These are phyloP conservation scores for Populus deltoides DNA, from an alignment of 345 rosid genomes.

Conservation along the genomic window DNA sequence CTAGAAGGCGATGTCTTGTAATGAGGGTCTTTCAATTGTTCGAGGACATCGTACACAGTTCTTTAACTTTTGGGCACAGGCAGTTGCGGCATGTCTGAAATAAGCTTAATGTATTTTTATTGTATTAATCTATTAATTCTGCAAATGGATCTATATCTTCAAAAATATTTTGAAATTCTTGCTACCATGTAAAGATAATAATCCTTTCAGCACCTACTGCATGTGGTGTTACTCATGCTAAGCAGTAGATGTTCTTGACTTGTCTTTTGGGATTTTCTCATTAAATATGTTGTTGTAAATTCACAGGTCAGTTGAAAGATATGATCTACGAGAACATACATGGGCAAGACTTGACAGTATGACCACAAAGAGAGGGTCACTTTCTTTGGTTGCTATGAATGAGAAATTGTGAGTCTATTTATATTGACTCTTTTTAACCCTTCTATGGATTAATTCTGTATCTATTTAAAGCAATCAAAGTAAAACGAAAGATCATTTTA, in stretches of 20 bases:
- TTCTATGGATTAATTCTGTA: too few species aligned
- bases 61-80: too few species aligned
- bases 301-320: constrained; percentile 73
- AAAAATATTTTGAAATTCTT: background rate
- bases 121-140: background rate
- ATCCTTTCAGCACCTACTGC: background rate
- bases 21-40: background rate
- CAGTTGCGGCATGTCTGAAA: too few species aligned
- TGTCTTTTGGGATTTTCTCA: background rate
- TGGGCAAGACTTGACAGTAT: constrained; percentile 60
- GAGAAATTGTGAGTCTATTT: constrained; percentile 60
- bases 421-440: background rate
- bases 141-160: background rate
- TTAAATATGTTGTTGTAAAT: constrained; percentile 1
- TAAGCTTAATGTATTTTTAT: background rate
- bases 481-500: background rate
- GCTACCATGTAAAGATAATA: background rate
- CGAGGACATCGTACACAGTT: background rate
- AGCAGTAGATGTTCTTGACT: background rate
- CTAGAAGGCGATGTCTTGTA: background rate
- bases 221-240: too few species aligned
- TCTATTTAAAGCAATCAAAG: background rate
- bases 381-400: constrained; percentile 58
- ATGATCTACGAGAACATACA: constrained; percentile 73
- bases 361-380: constrained; percentile 61